These are phyloP conservation scores for Azolla pinnata DNA, from an alignment of 75 land plant species.

Conservation along the genomic window DNA sequence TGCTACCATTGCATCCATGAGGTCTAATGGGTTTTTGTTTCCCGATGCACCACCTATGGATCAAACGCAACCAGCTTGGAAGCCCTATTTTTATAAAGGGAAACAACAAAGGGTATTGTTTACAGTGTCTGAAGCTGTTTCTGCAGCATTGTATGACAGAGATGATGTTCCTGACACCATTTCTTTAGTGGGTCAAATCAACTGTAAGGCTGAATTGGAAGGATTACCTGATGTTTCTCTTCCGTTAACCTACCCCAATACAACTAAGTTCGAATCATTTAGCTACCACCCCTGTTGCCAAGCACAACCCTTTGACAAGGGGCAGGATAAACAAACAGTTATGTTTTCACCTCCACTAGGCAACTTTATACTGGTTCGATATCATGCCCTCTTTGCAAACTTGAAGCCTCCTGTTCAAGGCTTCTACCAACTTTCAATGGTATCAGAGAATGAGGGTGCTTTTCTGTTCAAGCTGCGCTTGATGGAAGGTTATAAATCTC, in stretches of 20 bases:
- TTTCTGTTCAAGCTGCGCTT: conserved; percentile 71
- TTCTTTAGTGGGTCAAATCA: conserved; percentile 76
- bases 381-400: conserved; percentile 39
- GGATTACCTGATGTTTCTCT: conserved; percentile 88
- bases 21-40: conserved; percentile 59
- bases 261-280: conserved; percentile 48
- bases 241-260: conserved; percentile 49
- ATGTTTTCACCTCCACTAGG: conserved; percentile 90
- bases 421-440: conserved; percentile 98
- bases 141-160: conserved; percentile 90
- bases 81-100: conserved; percentile 85
- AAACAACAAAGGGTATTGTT: conserved; percentile 79
- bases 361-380: conserved; percentile 71
- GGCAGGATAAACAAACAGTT: conserved; percentile 66
- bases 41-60: conserved; percentile 68
- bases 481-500: conserved; percentile 86
- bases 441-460: conserved; percentile 95
- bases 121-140: conserved; percentile 56
- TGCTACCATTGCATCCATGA: conserved; percentile 51
- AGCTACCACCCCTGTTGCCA: conserved; percentile 77
- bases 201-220: conserved; percentile 93
- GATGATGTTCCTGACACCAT: conserved; percentile 88
- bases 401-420: conserved; percentile 82
- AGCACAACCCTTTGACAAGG: conserved; percentile 81
- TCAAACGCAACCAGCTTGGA: conserved; percentile 91